These are phyloP conservation scores for Cronartium quercuum DNA, from an alignment of 1,284 basidiomycete species.

Conservation along the genomic window DNA sequence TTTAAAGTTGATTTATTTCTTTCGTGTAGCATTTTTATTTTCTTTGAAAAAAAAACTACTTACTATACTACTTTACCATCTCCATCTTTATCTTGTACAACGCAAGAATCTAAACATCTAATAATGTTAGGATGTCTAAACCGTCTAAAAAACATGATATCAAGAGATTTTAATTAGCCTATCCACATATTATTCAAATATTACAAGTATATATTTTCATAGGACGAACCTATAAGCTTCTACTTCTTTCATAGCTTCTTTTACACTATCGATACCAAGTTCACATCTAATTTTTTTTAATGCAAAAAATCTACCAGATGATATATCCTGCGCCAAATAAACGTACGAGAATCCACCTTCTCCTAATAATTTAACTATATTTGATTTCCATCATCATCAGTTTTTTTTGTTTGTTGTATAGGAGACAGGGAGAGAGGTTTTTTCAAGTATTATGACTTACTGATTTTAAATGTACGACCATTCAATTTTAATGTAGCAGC, in stretches of 20 bases:
- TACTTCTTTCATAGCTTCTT: conserved; percentile 48
- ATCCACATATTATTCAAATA: background rate
- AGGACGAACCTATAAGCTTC: conserved; percentile 45
- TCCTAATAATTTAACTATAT: conserved; percentile 41
- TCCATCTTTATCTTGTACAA: conserved; percentile 45
- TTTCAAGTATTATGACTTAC: background rate
- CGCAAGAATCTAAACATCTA: conserved; percentile 47
- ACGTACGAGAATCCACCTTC: conserved; percentile 47
- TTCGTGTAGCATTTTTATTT: background rate
- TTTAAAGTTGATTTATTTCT: background rate
- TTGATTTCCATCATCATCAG: background rate
- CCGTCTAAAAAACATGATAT: conserved; percentile 24
- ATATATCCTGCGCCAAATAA: conserved; percentile 46
- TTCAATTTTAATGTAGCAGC: conserved; percentile 29
- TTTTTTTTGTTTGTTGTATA: background rate
- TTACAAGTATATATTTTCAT: background rate
- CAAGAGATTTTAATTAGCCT: background rate
- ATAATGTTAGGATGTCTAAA: conserved; percentile 49
- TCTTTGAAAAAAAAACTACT: background rate
- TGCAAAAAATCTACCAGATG: conserved; percentile 46
- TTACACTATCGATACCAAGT: conserved; percentile 46
- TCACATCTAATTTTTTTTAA: conserved; percentile 50
- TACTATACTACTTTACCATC: conserved; percentile 41
- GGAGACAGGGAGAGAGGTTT: background rate
- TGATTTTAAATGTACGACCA: conserved; percentile 28